Conservation (phyloP, 169 alveolate species). For the Plasmodium gonderi region DNA sequence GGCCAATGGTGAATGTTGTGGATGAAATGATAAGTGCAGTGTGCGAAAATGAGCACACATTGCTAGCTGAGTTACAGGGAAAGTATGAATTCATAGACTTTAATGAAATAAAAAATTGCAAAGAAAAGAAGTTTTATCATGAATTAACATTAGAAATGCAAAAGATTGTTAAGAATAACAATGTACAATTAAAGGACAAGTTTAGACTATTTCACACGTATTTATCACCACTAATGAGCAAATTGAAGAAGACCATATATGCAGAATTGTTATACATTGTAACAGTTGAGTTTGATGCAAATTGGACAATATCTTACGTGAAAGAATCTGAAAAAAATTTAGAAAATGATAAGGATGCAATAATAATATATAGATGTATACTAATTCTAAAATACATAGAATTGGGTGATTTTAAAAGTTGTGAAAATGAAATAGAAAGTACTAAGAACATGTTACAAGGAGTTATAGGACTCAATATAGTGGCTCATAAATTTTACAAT, state of each 20-base stretch:
- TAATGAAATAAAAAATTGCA: constrained; percentile 25
- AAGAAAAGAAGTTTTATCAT: constrained; percentile 50
- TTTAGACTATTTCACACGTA: constrained; percentile 43
- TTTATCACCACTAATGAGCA: constrained; percentile 43
- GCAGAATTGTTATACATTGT: constrained; percentile 65
- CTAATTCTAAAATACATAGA: constrained; percentile 42
- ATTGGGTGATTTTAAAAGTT: constrained; percentile 38
- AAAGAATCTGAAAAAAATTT: constrained; percentile 47
- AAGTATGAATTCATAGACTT: constrained; percentile 24
- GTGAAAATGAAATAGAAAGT: constrained; percentile 60
- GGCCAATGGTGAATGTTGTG: not conserved
- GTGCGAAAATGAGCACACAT: constrained; percentile 23
- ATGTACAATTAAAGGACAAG: constrained; percentile 37
- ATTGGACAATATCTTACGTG: constrained; percentile 49
- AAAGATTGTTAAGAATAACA: constrained; percentile 30
- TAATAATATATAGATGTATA: constrained; percentile 70
- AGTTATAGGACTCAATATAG: constrained; percentile 52
- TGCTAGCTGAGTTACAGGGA: constrained; percentile 17
- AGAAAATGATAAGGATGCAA: constrained; percentile 72
- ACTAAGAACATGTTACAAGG: constrained; percentile 66
- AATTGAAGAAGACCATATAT: constrained; percentile 46
- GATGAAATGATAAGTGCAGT: constrained; percentile 4
- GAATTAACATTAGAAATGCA: constrained; percentile 62
- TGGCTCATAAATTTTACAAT: constrained; percentile 64
- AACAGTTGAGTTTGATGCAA: constrained; percentile 11